Percentiles rank a stretch among this genome's conserved stretches.
phyloP scores from a whole-genome alignment of 2,329 filamentous ascomycete species.

The Fusarium pseudonygamai region DNA sequence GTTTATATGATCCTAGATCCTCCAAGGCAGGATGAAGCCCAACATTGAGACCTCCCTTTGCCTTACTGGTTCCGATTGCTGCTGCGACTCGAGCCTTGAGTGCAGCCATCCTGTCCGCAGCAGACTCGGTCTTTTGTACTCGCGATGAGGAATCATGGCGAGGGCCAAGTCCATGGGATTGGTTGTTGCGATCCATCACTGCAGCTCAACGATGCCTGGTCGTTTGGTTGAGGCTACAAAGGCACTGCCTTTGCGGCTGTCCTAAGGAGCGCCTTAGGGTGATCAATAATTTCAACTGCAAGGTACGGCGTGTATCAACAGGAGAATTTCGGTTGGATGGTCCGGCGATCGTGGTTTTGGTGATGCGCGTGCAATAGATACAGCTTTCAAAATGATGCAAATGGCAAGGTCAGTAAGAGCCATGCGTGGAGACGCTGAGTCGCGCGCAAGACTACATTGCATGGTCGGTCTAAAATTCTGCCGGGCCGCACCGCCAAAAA shows the following conservation, averaged over 20 bases:
- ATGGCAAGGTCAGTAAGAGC: slow-evolving; percentile 1
- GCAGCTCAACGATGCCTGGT: not conserved
- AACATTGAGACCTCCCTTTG: slow-evolving; percentile 75
- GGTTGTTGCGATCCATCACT: slow-evolving; percentile 62
- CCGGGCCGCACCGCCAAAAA: slow-evolving; percentile 58
- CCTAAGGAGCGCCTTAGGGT: not conserved
- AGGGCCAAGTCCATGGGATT: slow-evolving; percentile 63
- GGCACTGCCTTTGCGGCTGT: not conserved
- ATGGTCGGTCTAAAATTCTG: slow-evolving; percentile 50
- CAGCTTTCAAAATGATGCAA: slow-evolving; percentile 21
- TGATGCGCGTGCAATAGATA: not conserved
- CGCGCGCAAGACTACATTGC: slow-evolving; percentile 12
- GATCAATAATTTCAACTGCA: not conserved
- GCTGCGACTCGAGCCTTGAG: slow-evolving; percentile 83
- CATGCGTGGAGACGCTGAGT: slow-evolving; percentile 16
- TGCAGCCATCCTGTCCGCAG: slow-evolving; percentile 75
- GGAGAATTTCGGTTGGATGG: not conserved
- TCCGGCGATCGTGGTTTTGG: not conserved
- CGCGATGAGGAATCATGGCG: slow-evolving; percentile 64
- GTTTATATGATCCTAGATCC: slow-evolving; percentile 60
- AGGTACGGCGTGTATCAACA: not conserved
- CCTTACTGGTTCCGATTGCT: slow-evolving; percentile 69
- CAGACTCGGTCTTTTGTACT: slow-evolving; percentile 65
- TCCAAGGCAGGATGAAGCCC: slow-evolving; percentile 81
- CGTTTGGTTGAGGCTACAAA: not conserved